phyloP scores from a whole-genome alignment of 2,329 filamentous ascomycete species.

The Fusarium clavum region DNA sequence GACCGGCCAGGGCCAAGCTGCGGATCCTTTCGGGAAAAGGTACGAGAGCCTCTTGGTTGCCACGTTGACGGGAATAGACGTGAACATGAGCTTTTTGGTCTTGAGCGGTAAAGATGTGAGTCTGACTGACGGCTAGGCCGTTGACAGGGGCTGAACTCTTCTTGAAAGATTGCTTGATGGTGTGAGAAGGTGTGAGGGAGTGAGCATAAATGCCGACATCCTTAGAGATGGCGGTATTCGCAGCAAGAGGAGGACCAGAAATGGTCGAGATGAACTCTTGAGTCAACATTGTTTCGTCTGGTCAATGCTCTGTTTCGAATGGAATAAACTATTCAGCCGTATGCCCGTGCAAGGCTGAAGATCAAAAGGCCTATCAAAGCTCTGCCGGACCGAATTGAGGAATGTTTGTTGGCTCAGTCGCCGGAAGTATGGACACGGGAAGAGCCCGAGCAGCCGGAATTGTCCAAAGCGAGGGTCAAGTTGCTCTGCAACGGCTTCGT shows the following conservation, averaged over 20 bases:
- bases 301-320: background rate
- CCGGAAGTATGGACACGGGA: slow-evolving; percentile 3
- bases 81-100: slow-evolving; percentile 91
- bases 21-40: slow-evolving; percentile 89
- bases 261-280: slow-evolving; percentile 71
- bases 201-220: slow-evolving; percentile 91
- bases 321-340: background rate
- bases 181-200: slow-evolving; percentile 80
- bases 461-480: slow-evolving; percentile 4
- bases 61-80: slow-evolving; percentile 86
- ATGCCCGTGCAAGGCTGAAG: background rate
- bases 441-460: slow-evolving; percentile 11
- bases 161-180: slow-evolving; percentile 85
- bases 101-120: slow-evolving; percentile 92
- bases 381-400: slow-evolving; percentile 18
- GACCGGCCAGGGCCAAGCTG: slow-evolving; percentile 77
- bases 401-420: slow-evolving; percentile 28
- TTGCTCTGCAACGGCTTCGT: slow-evolving; percentile 12
- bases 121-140: slow-evolving; percentile 81
- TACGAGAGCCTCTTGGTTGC: slow-evolving; percentile 88
- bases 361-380: slow-evolving; percentile 1
- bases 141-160: slow-evolving; percentile 87
- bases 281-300: slow-evolving; percentile 62
- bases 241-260: slow-evolving; percentile 66
- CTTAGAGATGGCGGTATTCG: slow-evolving; percentile 74